Evolutionary conservation across 139 green algal species (phyloP), one percentile per base, ranked within the genome.

Genomic region (Medakamo hakoo): DNA sequence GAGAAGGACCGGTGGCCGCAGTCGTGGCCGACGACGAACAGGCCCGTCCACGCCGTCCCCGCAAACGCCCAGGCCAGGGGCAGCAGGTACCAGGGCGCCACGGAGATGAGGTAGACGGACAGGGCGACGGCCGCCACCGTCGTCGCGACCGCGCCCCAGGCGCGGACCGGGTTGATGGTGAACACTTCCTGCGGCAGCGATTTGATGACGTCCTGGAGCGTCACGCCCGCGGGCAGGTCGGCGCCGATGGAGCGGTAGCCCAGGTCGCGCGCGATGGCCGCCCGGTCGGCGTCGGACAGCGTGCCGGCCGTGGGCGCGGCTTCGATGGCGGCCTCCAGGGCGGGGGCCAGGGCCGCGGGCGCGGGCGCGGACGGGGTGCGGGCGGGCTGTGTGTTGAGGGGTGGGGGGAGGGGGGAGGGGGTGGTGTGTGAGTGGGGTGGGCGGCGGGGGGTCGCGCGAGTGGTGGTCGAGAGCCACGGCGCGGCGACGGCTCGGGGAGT

Each of bases 1-100:
- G 79, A 81, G 83, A 97, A 97, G 59, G 68, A 77, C 66, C 93
- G 85, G 80, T 98, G 91, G 4, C 81, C 91, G 71, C 84, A 91
- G 79, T 97, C 91, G 64, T 98, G 91, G 9, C 88, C 89, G 4
- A 98, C 70, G 27, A 96, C 89, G 73, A 97, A 95, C 68, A 91
- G 81, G 74, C 90, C 90, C 21, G 90, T 97, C 70, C 89, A 90
- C 1, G 90, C 89, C 27, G 90, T 95, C 68, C 88, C 89, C 21
- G 89, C 74, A 56, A 95, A 72, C 1, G 79, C 77, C 86, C 86
- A 98, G 5, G 88, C 86, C 5, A 96, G 76, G 27, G 91, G 91
- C 49, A 96, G 82, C 57, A 97, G 75, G 69, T 91, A 96, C 78
- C 83, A 93, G 26, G 91, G 91, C 2, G 80, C 77, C 18, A 92